Evolutionary conservation across 1,284 basidiomycete genomes (phyloP), one percentile per base, ranked within the genome.

Genomic region (Xerocomus cyaneibrunnescens): DNA sequence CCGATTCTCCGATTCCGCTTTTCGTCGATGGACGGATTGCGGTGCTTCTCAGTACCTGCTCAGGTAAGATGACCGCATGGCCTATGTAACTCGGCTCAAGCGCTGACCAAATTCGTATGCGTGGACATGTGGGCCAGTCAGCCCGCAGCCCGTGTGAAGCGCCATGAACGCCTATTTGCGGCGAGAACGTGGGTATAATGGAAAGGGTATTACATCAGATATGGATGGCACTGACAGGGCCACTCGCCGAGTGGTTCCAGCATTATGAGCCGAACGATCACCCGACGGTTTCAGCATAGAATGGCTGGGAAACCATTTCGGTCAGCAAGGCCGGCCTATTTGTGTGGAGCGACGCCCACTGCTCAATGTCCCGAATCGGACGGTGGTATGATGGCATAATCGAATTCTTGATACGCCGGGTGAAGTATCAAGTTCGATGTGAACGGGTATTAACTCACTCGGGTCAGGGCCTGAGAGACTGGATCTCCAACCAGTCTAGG

Each of bases 1-100:
- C 55, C 27, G 35, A 25, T 23, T 17, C 25, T 54, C 30, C 32
- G 17, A 43, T 36, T 38, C 55, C 55, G 52, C 34, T 32, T 58
- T 50, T 56, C 55, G 52, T 58, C 55, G 57, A 56, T 9, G 34
- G 23, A n/a, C 56, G 56, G 55, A 40, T 39, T 30, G 36, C 8
- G 10, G 23, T 7, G 21, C 7, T 34, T 39, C 14, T 25, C 28
- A 16, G 38, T 16, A 12, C 30, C 50, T 14, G 50, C 30, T 57
- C 36, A 7, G 31, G 35, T n/a, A 22, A 37, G 37, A 21, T 27
- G 16, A 6, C 40, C 27, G 16, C 19, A 39, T 23, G 50, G 39
- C 48, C n/a, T 42, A 27, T 45, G 32, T 14, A 17, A 5, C 14
- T 36, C 35, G 35, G 28, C 28, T 30, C 28, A 3, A 30, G 28